phyloP scores from a whole-genome alignment of 305 asterid species.

The Solanum hybrid region DNA sequence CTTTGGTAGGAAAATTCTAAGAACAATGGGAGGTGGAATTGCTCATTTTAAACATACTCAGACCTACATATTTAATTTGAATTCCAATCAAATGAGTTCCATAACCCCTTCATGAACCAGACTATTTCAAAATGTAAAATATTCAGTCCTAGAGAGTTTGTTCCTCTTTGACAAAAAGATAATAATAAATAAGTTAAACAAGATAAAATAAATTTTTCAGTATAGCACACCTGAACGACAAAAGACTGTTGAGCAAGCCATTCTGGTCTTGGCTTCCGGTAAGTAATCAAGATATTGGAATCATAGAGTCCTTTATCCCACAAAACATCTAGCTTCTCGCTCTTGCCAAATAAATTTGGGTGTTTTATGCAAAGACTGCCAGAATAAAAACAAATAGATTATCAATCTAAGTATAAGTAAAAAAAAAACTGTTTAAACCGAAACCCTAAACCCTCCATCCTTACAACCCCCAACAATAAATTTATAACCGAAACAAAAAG shows the following conservation, averaged over 20 bases:
- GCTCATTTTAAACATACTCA: background rate
- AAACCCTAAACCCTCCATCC: background rate
- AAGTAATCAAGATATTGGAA: constrained; percentile 69
- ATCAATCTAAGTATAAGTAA: background rate
- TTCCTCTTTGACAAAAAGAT: background rate
- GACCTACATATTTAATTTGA: background rate
- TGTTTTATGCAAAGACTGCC: constrained; percentile 88
- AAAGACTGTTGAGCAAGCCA: constrained; percentile 85
- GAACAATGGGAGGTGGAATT: background rate
- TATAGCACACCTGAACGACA: constrained; percentile 59
- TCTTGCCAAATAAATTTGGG: constrained; percentile 85
- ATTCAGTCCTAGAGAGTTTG: background rate
- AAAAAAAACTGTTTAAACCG: background rate
- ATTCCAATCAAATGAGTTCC: background rate
- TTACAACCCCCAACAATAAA: background rate
- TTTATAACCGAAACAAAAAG: background rate
- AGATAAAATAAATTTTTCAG: background rate
- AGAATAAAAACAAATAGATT: background rate
- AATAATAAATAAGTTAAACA: background rate
- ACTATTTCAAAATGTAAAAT: background rate
- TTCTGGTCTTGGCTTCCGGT: constrained; percentile 79
- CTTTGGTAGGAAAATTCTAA: background rate
- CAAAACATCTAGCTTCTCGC: constrained; percentile 88
- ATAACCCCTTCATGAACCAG: background rate
- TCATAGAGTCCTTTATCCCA: constrained; percentile 96